These are phyloP conservation scores for Xylaria sp. DNA, from an alignment of 2,329 filamentous ascomycete genomes.

Conservation along the genomic window DNA sequence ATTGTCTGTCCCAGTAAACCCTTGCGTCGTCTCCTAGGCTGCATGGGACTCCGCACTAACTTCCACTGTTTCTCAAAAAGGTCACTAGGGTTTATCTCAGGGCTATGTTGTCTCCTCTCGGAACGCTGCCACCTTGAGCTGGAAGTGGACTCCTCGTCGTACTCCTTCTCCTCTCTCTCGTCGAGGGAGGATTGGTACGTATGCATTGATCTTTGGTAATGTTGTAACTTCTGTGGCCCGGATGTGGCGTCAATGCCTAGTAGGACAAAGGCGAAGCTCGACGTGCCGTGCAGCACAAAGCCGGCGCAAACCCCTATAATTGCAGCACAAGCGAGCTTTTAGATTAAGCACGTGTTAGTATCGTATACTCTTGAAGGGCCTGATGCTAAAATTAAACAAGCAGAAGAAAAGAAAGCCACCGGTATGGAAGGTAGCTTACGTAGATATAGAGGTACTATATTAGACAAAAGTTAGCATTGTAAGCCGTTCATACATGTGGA, in stretches of 20 bases:
- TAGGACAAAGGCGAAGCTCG: slow-evolving; percentile 45
- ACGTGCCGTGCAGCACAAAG: slow-evolving; percentile 44
- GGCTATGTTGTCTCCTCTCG: slow-evolving; percentile 1
- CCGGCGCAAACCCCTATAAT: slow-evolving; percentile 47
- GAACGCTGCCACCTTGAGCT: slow-evolving; percentile 16
- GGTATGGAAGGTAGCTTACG: slow-evolving; percentile 43
- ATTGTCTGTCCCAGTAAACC: slow-evolving; percentile 73
- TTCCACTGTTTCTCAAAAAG: slow-evolving; percentile 46
- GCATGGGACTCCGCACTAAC: slow-evolving; percentile 43
- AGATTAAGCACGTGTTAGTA: slow-evolving; percentile 28
- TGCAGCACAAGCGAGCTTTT: slow-evolving; percentile 46
- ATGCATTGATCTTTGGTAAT: slow-evolving; percentile 1
- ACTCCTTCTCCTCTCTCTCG: slow-evolving; percentile 29
- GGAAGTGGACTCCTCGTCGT: slow-evolving; percentile 27
- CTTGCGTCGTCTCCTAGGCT: slow-evolving; percentile 54
- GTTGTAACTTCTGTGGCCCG: slow-evolving; percentile 27
- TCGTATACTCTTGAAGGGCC: not conserved
- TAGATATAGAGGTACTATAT: slow-evolving; percentile 48
- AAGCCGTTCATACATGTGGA: not conserved
- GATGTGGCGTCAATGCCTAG: slow-evolving; percentile 43
- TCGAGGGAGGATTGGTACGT: slow-evolving; percentile 11
- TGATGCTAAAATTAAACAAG: not conserved
- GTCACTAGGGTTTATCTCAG: slow-evolving; percentile 22
- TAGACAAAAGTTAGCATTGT: slow-evolving; percentile 14
- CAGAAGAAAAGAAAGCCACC: too few relatives aligned